Evolutionary conservation across 225 moss, liverwort and hornwort genomes (phyloP).

Genomic region (Ulota crispa): DNA sequence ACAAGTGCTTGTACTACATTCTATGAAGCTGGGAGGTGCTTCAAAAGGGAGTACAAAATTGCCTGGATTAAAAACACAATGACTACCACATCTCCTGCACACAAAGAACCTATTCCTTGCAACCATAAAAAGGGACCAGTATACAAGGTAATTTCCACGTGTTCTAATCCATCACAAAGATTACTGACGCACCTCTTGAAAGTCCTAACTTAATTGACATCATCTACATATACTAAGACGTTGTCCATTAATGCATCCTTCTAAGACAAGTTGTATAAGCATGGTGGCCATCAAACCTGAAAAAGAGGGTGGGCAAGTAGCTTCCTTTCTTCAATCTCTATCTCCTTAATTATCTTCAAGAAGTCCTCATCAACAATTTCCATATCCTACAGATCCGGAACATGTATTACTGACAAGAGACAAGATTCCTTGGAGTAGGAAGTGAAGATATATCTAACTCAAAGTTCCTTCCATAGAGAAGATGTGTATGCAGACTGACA

Average conservation of each 20-base stretch:
- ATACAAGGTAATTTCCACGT: background rate
- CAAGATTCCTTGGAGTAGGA: background rate
- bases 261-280: constrained; percentile 1
- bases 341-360: constrained; percentile 67
- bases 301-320: constrained; percentile 82
- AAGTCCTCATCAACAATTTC: constrained; percentile 83
- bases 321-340: constrained; percentile 78
- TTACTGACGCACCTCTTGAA: constrained; percentile 8
- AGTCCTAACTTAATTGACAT: background rate
- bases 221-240: background rate
- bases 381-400: constrained; percentile 73
- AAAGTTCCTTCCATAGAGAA: background rate
- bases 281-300: constrained; percentile 48
- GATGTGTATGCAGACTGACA: background rate
- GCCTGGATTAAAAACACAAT: background rate
- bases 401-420: constrained; percentile 11
- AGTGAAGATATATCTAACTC: background rate
- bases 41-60: background rate
- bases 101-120: background rate
- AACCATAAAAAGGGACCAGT: background rate
- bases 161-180: constrained; percentile 5
- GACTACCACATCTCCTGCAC: constrained; percentile 1
- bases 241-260: background rate
- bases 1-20: constrained; percentile 6
- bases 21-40: constrained; percentile 4